Conservation (phyloP, 495 filamentous ascomycete genomes). For the Rostrohypoxylon terebratum region DNA sequence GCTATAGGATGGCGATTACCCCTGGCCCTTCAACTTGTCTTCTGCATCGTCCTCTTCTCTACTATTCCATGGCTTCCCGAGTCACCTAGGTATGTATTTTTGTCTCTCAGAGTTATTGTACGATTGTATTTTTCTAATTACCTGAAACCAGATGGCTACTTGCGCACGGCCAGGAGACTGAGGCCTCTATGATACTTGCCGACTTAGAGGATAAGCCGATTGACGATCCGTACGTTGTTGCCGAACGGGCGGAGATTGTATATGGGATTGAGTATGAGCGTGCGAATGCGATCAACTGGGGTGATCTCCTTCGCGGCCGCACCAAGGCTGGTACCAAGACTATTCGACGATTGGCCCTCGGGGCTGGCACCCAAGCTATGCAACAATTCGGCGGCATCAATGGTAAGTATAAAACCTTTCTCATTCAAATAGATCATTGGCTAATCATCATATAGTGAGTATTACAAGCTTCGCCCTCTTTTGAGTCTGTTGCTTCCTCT, state of each 20-base stretch:
- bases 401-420: slow-evolving; percentile 25
- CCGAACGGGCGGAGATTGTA: slow-evolving; percentile 46
- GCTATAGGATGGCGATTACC: slow-evolving; percentile 54
- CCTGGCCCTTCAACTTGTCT: slow-evolving; percentile 59
- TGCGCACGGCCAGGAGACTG: slow-evolving; percentile 51
- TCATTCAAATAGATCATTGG: slow-evolving; percentile 22
- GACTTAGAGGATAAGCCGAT: slow-evolving; percentile 48
- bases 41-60: slow-evolving; percentile 55
- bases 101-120: not conserved
- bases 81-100: slow-evolving; percentile 47
- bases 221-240: slow-evolving; percentile 45
- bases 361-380: slow-evolving; percentile 55
- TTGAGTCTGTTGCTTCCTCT: not conserved
- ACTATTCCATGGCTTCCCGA: slow-evolving; percentile 55
- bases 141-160: slow-evolving; percentile 51
- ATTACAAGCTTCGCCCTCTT: not conserved
- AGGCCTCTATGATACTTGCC: slow-evolving; percentile 53
- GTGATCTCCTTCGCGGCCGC: slow-evolving; percentile 44
- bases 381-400: slow-evolving; percentile 55
- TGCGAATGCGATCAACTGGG: slow-evolving; percentile 44
- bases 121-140: slow-evolving; percentile 5
- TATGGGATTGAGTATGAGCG: slow-evolving; percentile 48
- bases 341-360: slow-evolving; percentile 50
- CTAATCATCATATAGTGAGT: slow-evolving; percentile 52
- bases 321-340: slow-evolving; percentile 49